phyloP scores from a whole-genome alignment of 306 rosid species.

The Arachis hypogaea region DNA sequence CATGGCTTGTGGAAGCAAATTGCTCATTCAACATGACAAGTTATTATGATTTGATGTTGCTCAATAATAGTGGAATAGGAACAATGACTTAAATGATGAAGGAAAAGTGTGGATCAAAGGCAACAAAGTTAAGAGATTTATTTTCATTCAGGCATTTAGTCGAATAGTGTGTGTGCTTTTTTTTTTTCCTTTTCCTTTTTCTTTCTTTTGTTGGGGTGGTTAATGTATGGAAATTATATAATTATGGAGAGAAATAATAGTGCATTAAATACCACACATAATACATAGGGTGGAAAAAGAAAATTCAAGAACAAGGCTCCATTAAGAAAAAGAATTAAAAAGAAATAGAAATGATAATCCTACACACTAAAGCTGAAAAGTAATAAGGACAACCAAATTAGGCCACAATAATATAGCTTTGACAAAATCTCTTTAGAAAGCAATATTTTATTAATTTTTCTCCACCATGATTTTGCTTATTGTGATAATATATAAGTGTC shows the following conservation, averaged over 20 bases:
- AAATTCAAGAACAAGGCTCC: neutral
- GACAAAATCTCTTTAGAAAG: neutral
- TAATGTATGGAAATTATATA: constrained; percentile 1
- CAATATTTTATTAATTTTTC: neutral
- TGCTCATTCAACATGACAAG: constrained; percentile 58
- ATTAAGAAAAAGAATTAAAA: neutral
- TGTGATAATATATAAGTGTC: neutral
- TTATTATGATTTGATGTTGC: neutral
- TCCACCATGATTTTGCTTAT: too few species aligned
- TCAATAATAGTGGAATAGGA: neutral
- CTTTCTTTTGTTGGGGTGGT: constrained; percentile 17
- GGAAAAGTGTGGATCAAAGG: constrained; percentile 16
- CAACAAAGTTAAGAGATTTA: constrained; percentile 24
- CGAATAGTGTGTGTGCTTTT: neutral
- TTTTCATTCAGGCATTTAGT: constrained; percentile 25
- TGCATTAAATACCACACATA: neutral
- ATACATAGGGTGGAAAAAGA: constrained; percentile 37
- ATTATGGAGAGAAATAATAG: constrained; percentile 11
- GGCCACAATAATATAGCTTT: constrained; percentile 10
- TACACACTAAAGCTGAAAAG: neutral
- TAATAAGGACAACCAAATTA: constrained; percentile 12
- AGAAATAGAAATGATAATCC: neutral
- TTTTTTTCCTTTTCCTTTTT: neutral
- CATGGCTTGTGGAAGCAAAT: constrained; percentile 39
- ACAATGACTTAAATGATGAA: constrained; percentile 12